Evolutionary conservation across 148 eudicot species (phyloP).

Genomic region (Rhododendron vialii): DNA sequence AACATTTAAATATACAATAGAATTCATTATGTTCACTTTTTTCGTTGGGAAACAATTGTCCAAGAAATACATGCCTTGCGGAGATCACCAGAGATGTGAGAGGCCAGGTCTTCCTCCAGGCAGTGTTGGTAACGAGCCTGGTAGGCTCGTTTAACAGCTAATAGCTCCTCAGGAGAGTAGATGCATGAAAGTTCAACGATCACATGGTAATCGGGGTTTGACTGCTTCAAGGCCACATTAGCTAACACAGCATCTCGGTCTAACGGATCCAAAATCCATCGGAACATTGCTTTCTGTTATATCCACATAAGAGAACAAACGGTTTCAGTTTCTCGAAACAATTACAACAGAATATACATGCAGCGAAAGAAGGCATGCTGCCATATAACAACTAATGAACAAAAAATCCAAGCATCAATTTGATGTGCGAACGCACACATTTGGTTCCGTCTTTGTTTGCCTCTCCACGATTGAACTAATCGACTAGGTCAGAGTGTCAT

Average conservation of each 20-base stretch:
- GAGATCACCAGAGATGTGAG: constrained; percentile 45
- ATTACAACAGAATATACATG: background rate
- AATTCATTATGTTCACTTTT: background rate
- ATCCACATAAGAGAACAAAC: background rate
- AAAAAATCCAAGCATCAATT: background rate
- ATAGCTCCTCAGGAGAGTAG: constrained; percentile 46
- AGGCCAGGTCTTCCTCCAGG: constrained; percentile 74
- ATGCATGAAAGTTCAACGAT: constrained; percentile 59
- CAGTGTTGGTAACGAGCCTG: constrained; percentile 52
- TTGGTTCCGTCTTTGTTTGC: background rate
- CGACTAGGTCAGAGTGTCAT: background rate
- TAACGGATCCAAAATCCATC: constrained; percentile 72
- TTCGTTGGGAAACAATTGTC: background rate
- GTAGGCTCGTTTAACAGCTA: constrained; percentile 63
- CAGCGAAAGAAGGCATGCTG: background rate
- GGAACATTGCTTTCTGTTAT: constrained; percentile 60
- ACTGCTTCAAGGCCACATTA: constrained; percentile 51
- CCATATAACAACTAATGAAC: background rate
- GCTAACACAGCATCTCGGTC: constrained; percentile 75
- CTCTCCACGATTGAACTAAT: background rate
- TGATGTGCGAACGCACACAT: background rate
- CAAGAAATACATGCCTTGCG: constrained; percentile 43
- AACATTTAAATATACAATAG: background rate
- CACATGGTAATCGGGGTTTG: constrained; percentile 34
- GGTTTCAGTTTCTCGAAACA: background rate